These are phyloP conservation scores for Orbilia javanica DNA, from an alignment of 2,329 filamentous ascomycete species.

Conservation along the genomic window DNA sequence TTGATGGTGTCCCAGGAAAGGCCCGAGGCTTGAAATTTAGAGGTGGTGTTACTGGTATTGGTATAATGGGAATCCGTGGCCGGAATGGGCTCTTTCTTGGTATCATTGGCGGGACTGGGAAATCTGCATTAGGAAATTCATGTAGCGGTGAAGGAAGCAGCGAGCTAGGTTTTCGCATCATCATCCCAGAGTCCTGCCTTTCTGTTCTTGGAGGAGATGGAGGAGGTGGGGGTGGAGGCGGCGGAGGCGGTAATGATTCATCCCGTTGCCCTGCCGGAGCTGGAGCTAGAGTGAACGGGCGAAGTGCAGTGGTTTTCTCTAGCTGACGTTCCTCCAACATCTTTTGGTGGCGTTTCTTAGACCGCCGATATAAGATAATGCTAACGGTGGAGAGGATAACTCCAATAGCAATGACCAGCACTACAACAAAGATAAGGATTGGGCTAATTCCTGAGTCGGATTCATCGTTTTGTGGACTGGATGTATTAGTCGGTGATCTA, in stretches of 20 bases:
- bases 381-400: constrained; percentile 22
- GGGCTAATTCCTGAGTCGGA: constrained; percentile 28
- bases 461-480: neutral
- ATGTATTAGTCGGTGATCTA: neutral
- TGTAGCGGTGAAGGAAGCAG: constrained; percentile 47
- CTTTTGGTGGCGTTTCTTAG: constrained; percentile 28
- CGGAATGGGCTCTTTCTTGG: constrained; percentile 25
- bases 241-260: constrained; percentile 8
- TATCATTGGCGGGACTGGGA: constrained; percentile 29
- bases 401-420: constrained; percentile 37
- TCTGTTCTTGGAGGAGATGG: neutral
- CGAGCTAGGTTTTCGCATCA: constrained; percentile 39
- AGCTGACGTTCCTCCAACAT: neutral
- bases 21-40: constrained; percentile 4
- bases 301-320: neutral
- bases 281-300: neutral
- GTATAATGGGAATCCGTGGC: constrained; percentile 2
- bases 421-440: constrained; percentile 30
- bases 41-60: neutral
- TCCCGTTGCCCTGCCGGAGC: neutral
- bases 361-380: constrained; percentile 35
- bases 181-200: constrained; percentile 5
- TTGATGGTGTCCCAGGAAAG: constrained; percentile 9
- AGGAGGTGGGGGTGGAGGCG: constrained; percentile 1
- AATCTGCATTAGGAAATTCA: constrained; percentile 38